Base-by-base conservation (phyloP, 306 rosid species). In the Prunus davidiana region DNA sequence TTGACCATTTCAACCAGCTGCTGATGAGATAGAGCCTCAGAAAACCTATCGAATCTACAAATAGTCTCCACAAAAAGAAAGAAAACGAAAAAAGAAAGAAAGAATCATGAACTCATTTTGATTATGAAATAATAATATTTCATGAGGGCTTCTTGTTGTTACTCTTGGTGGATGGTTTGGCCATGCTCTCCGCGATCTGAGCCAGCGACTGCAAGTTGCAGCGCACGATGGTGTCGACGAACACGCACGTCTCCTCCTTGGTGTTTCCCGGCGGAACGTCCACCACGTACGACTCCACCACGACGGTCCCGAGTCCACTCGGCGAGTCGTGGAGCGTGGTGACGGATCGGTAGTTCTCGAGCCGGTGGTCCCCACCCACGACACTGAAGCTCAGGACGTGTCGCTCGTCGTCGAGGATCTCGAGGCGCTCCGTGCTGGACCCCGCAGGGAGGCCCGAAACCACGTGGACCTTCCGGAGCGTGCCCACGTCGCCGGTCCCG, bases 301-400 rank as follows among this genome's bases (percentile, higher is more conserved):
- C 98, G 12, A 90, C 87, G 2, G 98, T 95, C 16, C 91, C 93
- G 41, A 46, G 49, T 6, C 92, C 93, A 47, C 24, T 49, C 2
- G 75, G 10, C 0, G 82, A 72, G 7, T 87, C 75, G 87, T 90
- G 95, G 30, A 95, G 86, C 3, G 96, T 86, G 32, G 97, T 95
- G 28, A 95, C 97, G 2, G 98, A 95, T 25, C 91, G 75, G 89
- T 95, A 95, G 73, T 95, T 95, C 52, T 74, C 81, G 2, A 89
- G 85, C 14, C 98, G 87, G 80, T 95, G 97, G 79, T 89, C 97
- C 2, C 98, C 98, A 5, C 98, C 98, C 16, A 95, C 88, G 2
- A 95, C 90, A 79, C 98, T 89, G 82, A 95, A 95, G 82, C 98
- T 92, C 71, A 92, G 70, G 45, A 95, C 93, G 84, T 95, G 98